Percentiles rank a stretch among this genome's conserved stretches.
These are phyloP conservation scores for Lepidopterella palustris DNA, from an alignment of 495 filamentous ascomycete genomes.

Conservation along the genomic window DNA sequence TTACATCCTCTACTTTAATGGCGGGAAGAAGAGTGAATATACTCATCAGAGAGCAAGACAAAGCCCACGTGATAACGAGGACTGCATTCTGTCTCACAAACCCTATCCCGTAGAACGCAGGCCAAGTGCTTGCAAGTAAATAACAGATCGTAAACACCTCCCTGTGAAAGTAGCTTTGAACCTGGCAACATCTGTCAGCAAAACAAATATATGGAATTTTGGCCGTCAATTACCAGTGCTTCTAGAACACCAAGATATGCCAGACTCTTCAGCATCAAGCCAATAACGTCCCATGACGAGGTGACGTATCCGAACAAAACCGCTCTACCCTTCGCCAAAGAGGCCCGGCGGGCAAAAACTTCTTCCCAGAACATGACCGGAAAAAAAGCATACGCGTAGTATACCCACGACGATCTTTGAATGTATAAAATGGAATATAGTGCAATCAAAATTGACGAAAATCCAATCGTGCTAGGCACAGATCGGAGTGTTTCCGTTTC, in stretches of 20 bases:
- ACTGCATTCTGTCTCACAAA: conserved; percentile 61
- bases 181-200: conserved; percentile 38
- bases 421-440: conserved; percentile 73
- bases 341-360: conserved; percentile 70
- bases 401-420: conserved; percentile 73
- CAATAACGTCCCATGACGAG: conserved; percentile 48
- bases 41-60: conserved; percentile 77
- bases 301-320: conserved; percentile 62
- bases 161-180: conserved; percentile 82
- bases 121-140: conserved; percentile 69
- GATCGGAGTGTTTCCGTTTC: conserved; percentile 60
- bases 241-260: conserved; percentile 69
- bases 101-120: conserved; percentile 59
- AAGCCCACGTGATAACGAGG: conserved; percentile 65
- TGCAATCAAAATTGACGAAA: conserved; percentile 65
- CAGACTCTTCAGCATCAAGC: conserved; percentile 55
- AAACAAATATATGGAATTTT: not conserved
- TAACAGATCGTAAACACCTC: conserved; percentile 83
- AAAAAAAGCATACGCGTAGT: conserved; percentile 90
- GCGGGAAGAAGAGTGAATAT: conserved; percentile 84
- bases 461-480: conserved; percentile 53
- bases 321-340: conserved; percentile 59
- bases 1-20: conserved; percentile 71
- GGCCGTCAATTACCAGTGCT: conserved; percentile 60
- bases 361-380: conserved; percentile 96